phyloP scores from a whole-genome alignment of 345 rosid species.

The Populus pruinosa region DNA sequence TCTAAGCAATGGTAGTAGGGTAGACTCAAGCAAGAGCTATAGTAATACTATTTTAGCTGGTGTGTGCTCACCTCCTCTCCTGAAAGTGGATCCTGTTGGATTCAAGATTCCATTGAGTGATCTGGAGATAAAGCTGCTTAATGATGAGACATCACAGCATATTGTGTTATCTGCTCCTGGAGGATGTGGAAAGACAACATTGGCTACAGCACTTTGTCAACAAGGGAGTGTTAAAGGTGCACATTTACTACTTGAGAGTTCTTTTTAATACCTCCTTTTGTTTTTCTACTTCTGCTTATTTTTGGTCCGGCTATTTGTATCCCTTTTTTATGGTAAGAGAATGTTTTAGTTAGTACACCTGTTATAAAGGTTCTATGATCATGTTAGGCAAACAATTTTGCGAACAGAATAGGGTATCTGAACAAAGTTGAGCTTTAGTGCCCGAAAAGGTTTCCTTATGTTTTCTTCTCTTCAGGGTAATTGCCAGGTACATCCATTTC shows the following conservation, averaged over 20 bases:
- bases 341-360: neutral
- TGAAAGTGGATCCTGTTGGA: slow-evolving; percentile 20
- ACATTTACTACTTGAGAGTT: neutral
- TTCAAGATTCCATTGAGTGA: slow-evolving; percentile 23
- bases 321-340: neutral
- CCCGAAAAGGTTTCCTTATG: no score
- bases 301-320: neutral
- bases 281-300: neutral
- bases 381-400: no score
- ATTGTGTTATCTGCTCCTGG: slow-evolving; percentile 27
- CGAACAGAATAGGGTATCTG: no score
- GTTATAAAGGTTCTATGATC: no score
- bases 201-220: slow-evolving; percentile 24
- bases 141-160: neutral
- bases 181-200: slow-evolving; percentile 32
- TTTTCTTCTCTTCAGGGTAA: no score
- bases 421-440: no score
- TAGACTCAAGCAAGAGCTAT: neutral
- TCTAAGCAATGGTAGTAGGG: neutral
- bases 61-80: slow-evolving; percentile 21
- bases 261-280: neutral
- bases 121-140: slow-evolving; percentile 12
- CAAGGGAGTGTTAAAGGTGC: slow-evolving; percentile 16
- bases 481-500: no score
- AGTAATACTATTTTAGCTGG: neutral